Conservation (phyloP, 2,329 filamentous ascomycete species). For the Penicillium sp. region DNA sequence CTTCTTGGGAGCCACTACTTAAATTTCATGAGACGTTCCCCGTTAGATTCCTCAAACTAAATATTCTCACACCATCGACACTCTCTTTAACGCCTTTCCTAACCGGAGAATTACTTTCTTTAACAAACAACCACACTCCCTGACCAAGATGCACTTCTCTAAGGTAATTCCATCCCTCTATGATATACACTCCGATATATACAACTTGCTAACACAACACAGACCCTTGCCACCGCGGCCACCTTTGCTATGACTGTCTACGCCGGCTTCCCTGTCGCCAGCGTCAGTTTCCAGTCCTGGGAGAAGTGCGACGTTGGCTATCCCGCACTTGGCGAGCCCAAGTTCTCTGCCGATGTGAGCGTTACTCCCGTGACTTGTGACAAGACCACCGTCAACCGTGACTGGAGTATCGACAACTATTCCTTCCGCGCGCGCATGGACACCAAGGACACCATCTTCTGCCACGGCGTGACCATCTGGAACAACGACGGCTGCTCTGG, state of each 20-base stretch:
- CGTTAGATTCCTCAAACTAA: background rate
- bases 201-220: background rate
- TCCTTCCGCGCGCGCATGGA: constrained; percentile 20
- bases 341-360: constrained; percentile 12
- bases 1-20: constrained; percentile 10
- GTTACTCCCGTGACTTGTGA: constrained; percentile 23
- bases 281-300: constrained; percentile 24
- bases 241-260: constrained; percentile 20
- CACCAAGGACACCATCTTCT: constrained; percentile 22
- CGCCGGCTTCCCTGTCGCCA: constrained; percentile 22
- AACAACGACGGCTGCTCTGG: constrained; percentile 26
- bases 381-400: constrained; percentile 21
- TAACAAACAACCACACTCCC: background rate
- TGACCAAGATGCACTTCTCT: constrained; percentile 24
- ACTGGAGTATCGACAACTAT: constrained; percentile 25
- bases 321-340: constrained; percentile 16
- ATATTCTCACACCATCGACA: constrained; percentile 5
- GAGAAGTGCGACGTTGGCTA: constrained; percentile 20
- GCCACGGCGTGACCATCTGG: constrained; percentile 22
- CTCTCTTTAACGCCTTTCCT: constrained; percentile 4
- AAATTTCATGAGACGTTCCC: constrained; percentile 13
- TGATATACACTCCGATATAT: background rate
- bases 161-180: constrained; percentile 11
- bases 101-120: background rate
- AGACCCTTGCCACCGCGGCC: constrained; percentile 23